A percentile compares a stretch with the other conserved stretches of the same genome.
phyloP scores from a whole-genome alignment of 192 early-diverging fungal genomes.

The Phycomyces blakesleeanus region DNA sequence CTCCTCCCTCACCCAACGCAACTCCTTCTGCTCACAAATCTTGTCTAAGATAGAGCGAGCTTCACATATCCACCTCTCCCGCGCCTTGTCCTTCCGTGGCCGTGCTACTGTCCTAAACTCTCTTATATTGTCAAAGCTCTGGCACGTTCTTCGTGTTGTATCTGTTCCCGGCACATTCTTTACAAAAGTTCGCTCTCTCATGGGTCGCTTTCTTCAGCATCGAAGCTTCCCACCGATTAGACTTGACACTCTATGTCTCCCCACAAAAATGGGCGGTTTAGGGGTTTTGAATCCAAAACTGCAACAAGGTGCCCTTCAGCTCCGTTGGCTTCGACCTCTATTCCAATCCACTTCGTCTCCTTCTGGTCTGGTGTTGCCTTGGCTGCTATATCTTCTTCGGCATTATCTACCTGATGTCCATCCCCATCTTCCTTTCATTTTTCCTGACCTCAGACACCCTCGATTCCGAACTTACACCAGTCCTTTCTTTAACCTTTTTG shows the following conservation, averaged over 20 bases:
- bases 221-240: neutral
- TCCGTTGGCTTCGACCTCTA: neutral
- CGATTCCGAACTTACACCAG: neutral
- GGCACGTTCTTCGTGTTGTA: slow-evolving; percentile 12
- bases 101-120: slow-evolving; percentile 3
- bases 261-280: neutral
- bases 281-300: neutral
- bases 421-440: neutral
- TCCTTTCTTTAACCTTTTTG: neutral
- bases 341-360: neutral
- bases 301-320: neutral
- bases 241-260: neutral
- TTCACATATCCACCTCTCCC: neutral
- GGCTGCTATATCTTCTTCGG: neutral
- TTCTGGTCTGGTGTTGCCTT: neutral
- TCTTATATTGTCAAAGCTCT: slow-evolving; percentile 11
- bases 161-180: neutral
- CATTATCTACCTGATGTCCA: neutral
- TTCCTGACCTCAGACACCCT: neutral
- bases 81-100: slow-evolving; percentile 12
- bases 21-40: neutral
- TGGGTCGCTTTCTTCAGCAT: neutral
- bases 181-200: neutral
- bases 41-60: neutral
- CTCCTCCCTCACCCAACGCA: slow-evolving; percentile 2